Evolutionary conservation across 805 yeast genomes (phyloP).

Genomic region (Ogataea polymorpha): DNA sequence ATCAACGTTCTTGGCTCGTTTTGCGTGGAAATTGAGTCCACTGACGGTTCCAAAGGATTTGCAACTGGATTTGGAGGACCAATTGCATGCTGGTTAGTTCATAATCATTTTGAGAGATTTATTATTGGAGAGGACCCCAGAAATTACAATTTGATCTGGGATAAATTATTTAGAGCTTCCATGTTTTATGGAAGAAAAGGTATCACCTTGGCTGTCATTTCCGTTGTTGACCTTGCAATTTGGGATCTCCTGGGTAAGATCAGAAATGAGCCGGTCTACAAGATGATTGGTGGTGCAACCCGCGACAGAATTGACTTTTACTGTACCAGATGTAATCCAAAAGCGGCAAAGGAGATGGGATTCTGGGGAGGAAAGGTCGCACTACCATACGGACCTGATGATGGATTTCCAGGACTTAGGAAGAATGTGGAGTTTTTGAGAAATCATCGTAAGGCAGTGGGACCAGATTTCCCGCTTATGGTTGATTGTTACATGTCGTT

Average conservation of each 20-base stretch:
- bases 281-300: conserved; percentile 50
- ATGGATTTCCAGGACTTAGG: conserved; percentile 44
- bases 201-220: conserved; percentile 44
- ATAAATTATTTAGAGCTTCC: conserved; percentile 46
- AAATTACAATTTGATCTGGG: conserved; percentile 44
- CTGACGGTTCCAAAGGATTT: conserved; percentile 47
- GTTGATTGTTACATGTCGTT: conserved; percentile 53
- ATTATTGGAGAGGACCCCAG: conserved; percentile 46
- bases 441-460: conserved; percentile 43
- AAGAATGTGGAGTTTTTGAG: conserved; percentile 45
- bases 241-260: conserved; percentile 51
- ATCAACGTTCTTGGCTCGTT: conserved; percentile 49
- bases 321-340: conserved; percentile 48
- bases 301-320: conserved; percentile 44
- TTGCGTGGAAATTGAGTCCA: conserved; percentile 46
- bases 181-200: conserved; percentile 53
- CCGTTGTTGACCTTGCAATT: conserved; percentile 46
- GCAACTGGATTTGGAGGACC: conserved; percentile 55
- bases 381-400: conserved; percentile 49
- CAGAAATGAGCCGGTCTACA: conserved; percentile 49
- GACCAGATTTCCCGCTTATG: conserved; percentile 52
- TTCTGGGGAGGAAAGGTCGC: conserved; percentile 56
- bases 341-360: conserved; percentile 47
- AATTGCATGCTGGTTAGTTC: conserved; percentile 46
- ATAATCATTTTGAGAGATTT: conserved; percentile 45